phyloP scores from a whole-genome alignment of 768 basidiomycete genomes.

The Hericium rajendrae region DNA sequence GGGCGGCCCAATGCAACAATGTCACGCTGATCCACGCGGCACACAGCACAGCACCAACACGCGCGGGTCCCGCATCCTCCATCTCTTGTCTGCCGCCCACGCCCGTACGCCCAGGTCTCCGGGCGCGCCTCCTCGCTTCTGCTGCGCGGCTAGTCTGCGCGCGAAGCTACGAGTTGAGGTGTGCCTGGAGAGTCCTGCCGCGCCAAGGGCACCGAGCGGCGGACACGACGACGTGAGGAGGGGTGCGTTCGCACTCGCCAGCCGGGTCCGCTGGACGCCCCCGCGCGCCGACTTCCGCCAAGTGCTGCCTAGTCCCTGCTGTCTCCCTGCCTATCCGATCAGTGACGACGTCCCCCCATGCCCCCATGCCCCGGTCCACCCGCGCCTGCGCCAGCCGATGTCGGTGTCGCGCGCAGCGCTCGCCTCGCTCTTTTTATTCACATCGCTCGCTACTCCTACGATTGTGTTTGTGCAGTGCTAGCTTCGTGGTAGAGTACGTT shows the following conservation, averaged over 20 bases:
- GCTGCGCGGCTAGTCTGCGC: slow-evolving; percentile 14
- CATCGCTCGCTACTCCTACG: not conserved
- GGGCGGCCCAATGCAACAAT: not conserved
- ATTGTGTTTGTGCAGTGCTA: not conserved
- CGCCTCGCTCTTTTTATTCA: not conserved
- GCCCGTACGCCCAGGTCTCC: not conserved
- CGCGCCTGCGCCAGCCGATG: not conserved
- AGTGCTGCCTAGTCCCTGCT: not conserved
- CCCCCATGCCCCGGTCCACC: not conserved
- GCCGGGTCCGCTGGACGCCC: slow-evolving; percentile 12
- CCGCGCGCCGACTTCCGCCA: not conserved
- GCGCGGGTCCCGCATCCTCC: not conserved
- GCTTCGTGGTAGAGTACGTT: not conserved
- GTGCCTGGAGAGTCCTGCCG: slow-evolving; percentile 1
- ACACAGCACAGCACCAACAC: not conserved
- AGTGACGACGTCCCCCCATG: not conserved
- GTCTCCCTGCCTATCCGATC: slow-evolving; percentile 1
- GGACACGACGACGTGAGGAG: not conserved
- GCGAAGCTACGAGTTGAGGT: slow-evolving; percentile 12
- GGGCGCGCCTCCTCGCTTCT: slow-evolving; percentile 12
- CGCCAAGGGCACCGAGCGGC: not conserved
- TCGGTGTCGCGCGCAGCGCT: not conserved
- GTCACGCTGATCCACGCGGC: not conserved
- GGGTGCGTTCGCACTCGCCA: slow-evolving; percentile 14
- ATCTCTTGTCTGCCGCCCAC: not conserved